phyloP scores from a whole-genome alignment of 2,329 filamentous ascomycete genomes.

The Penicillium sp. region DNA sequence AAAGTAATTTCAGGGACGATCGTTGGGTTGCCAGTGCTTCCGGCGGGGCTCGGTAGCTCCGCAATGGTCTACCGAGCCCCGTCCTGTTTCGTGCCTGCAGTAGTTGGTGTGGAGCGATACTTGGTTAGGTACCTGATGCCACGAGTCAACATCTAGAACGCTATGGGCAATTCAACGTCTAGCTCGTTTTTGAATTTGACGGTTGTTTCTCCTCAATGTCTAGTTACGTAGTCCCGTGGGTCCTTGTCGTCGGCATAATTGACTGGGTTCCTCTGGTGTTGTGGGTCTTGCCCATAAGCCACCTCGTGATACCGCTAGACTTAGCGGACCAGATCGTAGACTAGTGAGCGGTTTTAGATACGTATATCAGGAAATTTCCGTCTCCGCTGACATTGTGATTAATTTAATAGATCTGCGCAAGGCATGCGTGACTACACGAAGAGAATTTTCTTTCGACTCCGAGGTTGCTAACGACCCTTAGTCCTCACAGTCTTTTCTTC shows the following conservation, averaged over 20 bases:
- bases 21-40: background rate
- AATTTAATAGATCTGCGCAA: background rate
- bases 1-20: background rate
- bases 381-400: background rate
- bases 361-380: too few relatives aligned
- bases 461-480: background rate
- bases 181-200: background rate
- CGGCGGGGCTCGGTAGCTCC: background rate
- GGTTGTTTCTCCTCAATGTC: background rate
- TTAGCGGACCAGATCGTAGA: too few relatives aligned
- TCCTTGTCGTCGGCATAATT: background rate
- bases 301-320: background rate
- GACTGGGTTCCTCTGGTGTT: background rate
- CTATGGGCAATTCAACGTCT: background rate
- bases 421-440: background rate
- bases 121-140: background rate
- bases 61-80: background rate
- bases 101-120: background rate
- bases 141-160: background rate
- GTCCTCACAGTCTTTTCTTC: background rate
- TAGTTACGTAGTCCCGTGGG: background rate
- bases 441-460: background rate
- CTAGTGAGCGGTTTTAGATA: too few relatives aligned
- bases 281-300: background rate
- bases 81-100: background rate